Base-by-base conservation (phyloP, 805 yeast genomes). In the Candida berthetii region DNA sequence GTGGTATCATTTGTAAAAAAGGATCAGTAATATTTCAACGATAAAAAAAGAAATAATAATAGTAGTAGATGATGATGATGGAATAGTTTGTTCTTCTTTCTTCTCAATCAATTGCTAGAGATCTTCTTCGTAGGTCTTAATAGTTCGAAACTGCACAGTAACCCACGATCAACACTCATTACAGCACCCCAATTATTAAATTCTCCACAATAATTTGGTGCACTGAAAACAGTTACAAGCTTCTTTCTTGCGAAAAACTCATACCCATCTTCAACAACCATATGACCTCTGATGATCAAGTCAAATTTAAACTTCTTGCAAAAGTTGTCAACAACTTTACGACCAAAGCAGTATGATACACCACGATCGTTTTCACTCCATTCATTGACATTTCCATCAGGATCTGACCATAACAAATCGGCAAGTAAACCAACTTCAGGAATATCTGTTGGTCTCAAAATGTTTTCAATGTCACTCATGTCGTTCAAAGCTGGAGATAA, bases 141-240 rank as follows among this genome's bases (percentile, higher is more conserved):
- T 42, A 93, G 72, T 63, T 93, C 99, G 62, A 93, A 93, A 44
- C 93, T 84, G 61, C 99, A 93, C 45, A 93, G 68, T 48, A 93
- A 71, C 54, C 91, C 96, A 47, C 87, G 95, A 49, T 86, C 80
- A 15, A 93, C 98, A 52, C 95, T 83, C 97, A 93, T 89, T 4
- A 91, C 97, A 1, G 99, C 99, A 25, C 96, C 96, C 96, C 96
- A 88, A 56, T 88, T 88, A 59, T 89, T 70, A 44, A 69, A 69
- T 42, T 69, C 74, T 27, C 74, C 74, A 54, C 74, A 61, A 54
- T 85, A 85, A 56, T 85, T 85, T 3, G 95, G 95, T 4, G 93
- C 95, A 46, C 82, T 76, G 53, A 85, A 85, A 1, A 85, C 80
- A 0, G 95, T 85, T 1, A 85, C 93, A 42, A 85, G 65, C 57